phyloP scores from a whole-genome alignment of 495 filamentous ascomycete species.

The Aspergillus haitiensis region DNA sequence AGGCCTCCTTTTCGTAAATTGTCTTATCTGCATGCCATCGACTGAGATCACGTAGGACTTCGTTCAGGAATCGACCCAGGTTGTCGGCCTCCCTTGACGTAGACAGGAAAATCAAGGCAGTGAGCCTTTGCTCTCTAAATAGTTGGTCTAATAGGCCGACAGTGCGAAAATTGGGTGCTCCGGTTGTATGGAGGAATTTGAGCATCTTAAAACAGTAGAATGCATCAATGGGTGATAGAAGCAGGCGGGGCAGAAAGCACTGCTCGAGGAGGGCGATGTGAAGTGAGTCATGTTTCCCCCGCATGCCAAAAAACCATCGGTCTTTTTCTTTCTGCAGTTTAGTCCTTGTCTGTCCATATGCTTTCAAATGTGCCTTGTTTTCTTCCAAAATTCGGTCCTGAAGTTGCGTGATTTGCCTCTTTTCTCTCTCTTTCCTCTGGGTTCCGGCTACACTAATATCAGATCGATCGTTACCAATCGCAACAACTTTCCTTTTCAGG shows the following conservation, averaged over 20 bases:
- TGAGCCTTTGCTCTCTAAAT: conserved; percentile 76
- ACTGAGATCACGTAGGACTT: conserved; percentile 72
- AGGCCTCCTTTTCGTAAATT: conserved; percentile 78
- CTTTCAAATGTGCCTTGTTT: conserved; percentile 63
- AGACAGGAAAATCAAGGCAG: conserved; percentile 79
- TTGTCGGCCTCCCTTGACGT: conserved; percentile 89
- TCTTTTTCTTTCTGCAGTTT: conserved; percentile 75
- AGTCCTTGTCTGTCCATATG: conserved; percentile 60
- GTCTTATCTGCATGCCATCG: conserved; percentile 78
- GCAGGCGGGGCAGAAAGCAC: conserved; percentile 83
- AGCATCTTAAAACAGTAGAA: conserved; percentile 84
- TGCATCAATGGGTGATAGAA: conserved; percentile 81
- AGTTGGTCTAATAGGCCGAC: conserved; percentile 80
- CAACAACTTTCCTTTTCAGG: conserved; percentile 58
- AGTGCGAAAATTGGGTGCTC: conserved; percentile 83
- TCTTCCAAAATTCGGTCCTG: conserved; percentile 67
- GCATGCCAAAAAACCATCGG: conserved; percentile 68
- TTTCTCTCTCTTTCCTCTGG: conserved; percentile 62
- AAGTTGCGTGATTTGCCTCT: conserved; percentile 58
- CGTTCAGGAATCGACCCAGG: conserved; percentile 81
- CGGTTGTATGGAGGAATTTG: conserved; percentile 77
- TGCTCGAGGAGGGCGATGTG: conserved; percentile 79
- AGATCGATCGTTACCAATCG: conserved; percentile 66
- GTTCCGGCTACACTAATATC: conserved; percentile 65
- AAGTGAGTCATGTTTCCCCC: conserved; percentile 62